Base-by-base conservation (phyloP, 2,329 filamentous ascomycete species). In the Teratosphaeria gauchensis region DNA sequence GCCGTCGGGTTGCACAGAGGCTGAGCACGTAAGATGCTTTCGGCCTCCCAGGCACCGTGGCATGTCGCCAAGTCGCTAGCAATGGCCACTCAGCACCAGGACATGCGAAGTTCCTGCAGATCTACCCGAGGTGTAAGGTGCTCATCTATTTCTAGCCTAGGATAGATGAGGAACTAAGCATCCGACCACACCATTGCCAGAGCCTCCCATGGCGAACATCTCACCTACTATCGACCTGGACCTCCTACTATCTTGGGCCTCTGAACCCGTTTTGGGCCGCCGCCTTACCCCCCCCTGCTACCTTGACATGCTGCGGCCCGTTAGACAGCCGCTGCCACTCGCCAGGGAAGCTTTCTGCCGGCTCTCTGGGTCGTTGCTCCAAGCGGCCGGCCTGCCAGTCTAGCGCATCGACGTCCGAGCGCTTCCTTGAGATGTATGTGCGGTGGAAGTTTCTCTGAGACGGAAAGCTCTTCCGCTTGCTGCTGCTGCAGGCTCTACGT, bases 271-370 rank as follows among this genome's bases (percentile, higher is more conserved):
- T 21, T 53, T 53, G 51, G 51, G 51, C 51, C 28, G 16, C 28
- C 51, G 51, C 31, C 51, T 31, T n/a, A n/a, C 2, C 4, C 24
- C 12, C 51, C 51, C 28, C 28, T 54, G 32, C 51, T 19, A 31
- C 51, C 33, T 57, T 46, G 51, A 51, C 42, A 56, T 55, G 59
- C 58, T 57, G 59, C 51, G 59, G 58, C 16, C 42, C 42, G 42
- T 24, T 48, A 6, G 42, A 52, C 54, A 54, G 57, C 56, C 28
- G 61, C 61, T 54, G 59, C 61, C 58, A 61, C 46, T 51, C 30
- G 46, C 51, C 32, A 51, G 53, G 53, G 53, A 61, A 63, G 61
- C 42, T 62, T 58, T 57, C 60, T 57, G 57, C 57, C 57, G 53
- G 55, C 52, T 53, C 51, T 21, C 21, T 31, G 28, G 42, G 51